A percentile compares a stretch with the other conserved stretches of the same genome.
These are phyloP conservation scores for Colletotrichum cuscutae DNA, from an alignment of 2,329 filamentous ascomycete genomes.

Conservation along the genomic window DNA sequence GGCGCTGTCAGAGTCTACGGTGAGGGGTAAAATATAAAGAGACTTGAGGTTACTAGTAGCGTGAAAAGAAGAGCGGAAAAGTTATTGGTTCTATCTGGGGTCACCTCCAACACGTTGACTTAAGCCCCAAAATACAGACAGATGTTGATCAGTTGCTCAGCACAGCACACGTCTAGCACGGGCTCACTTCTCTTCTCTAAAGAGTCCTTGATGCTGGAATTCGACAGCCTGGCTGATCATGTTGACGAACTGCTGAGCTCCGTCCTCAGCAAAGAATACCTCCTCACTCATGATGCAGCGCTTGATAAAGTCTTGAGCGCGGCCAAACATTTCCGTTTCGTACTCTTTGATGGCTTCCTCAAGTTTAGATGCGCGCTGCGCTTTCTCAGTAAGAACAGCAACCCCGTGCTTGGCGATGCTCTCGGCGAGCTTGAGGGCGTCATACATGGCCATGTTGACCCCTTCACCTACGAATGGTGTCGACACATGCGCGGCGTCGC, in stretches of 20 bases:
- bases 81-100: too few species aligned
- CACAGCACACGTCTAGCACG: too few species aligned
- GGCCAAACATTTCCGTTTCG: slow-evolving; percentile 13
- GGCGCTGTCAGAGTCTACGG: too few species aligned
- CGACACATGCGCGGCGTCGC: slow-evolving; percentile 17
- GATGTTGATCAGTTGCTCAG: too few species aligned
- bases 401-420: background rate
- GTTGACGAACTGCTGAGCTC: background rate
- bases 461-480: slow-evolving; percentile 25
- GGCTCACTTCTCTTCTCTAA: too few species aligned
- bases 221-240: background rate
- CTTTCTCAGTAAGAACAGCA: background rate
- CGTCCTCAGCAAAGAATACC: slow-evolving; percentile 6
- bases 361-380: background rate
- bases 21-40: too few species aligned
- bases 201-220: background rate
- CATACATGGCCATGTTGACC: slow-evolving; percentile 19
- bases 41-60: too few species aligned
- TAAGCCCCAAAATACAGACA: too few species aligned
- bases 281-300: slow-evolving; percentile 1
- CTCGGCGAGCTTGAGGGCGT: slow-evolving; percentile 9
- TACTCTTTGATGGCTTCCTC: slow-evolving; percentile 10
- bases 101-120: too few species aligned
- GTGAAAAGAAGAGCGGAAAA: too few species aligned
- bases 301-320: background rate